Conservation (phyloP, 768 basidiomycete genomes). For the Chiua virens region DNA sequence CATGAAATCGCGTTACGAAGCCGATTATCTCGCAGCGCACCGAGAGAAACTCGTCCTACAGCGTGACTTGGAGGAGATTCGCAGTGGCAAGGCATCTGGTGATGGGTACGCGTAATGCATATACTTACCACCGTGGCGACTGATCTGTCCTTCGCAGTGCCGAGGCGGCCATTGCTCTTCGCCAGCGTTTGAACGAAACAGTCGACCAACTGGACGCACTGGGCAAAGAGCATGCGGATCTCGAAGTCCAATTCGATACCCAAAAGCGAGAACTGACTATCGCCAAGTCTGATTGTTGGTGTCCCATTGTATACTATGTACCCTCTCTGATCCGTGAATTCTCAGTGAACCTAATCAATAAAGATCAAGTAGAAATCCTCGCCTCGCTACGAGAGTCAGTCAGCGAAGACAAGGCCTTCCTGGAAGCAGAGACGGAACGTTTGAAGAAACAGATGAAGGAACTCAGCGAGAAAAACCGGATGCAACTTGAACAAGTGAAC, state of each 20-base stretch:
- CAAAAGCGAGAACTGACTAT: constrained; percentile 70
- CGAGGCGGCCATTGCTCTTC: constrained; percentile 85
- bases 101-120: constrained; percentile 59
- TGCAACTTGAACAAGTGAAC: constrained; percentile 90
- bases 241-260: constrained; percentile 67
- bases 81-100: constrained; percentile 79
- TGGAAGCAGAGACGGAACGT: constrained; percentile 67
- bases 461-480: constrained; percentile 77
- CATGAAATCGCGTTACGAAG: constrained; percentile 87
- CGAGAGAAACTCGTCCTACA: constrained; percentile 79
- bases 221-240: constrained; percentile 64
- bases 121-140: background rate
- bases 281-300: constrained; percentile 83
- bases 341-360: constrained; percentile 86
- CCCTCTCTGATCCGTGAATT: constrained; percentile 4
- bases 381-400: constrained; percentile 83
- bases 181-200: constrained; percentile 85
- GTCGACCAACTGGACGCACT: constrained; percentile 76
- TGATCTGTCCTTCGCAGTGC: constrained; percentile 44
- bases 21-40: constrained; percentile 82
- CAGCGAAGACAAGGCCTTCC: constrained; percentile 77
- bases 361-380: constrained; percentile 91
- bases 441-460: constrained; percentile 70
- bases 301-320: background rate
- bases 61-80: constrained; percentile 83